Conservation (phyloP, 208 protist genomes). For the Acanthamoeba sp. region DNA sequence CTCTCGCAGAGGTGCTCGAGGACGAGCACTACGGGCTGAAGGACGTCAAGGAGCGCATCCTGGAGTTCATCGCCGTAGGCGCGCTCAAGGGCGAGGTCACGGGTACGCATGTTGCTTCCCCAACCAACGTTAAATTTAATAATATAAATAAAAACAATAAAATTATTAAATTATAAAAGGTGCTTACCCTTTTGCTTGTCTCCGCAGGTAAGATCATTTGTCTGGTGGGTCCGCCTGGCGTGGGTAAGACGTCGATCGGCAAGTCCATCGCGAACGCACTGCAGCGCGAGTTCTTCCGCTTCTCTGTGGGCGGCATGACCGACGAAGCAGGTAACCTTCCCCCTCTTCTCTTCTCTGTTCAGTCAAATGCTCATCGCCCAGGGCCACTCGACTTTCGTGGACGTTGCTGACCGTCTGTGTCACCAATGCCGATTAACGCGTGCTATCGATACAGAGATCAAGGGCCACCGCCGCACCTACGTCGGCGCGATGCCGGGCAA, state of each 20-base stretch:
- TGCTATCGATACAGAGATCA: slow-evolving; percentile 88
- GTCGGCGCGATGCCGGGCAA: slow-evolving; percentile 94
- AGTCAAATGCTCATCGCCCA: no score
- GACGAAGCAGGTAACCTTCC: slow-evolving; percentile 82
- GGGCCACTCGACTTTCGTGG: no score
- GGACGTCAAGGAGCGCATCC: slow-evolving; percentile 93
- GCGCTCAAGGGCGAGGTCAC: slow-evolving; percentile 79
- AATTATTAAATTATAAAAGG: no score
- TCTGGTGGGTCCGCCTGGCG: slow-evolving; percentile 91
- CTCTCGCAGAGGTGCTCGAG: slow-evolving; percentile 80
- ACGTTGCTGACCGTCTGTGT: no score
- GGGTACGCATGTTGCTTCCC: no score
- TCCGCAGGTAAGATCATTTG: slow-evolving; percentile 91
- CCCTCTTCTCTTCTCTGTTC: not conserved
- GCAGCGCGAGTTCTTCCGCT: slow-evolving; percentile 89
- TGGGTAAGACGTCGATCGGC: slow-evolving; percentile 91
- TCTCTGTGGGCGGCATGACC: slow-evolving; percentile 93
- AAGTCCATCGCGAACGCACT: slow-evolving; percentile 89
- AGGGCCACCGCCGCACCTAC: slow-evolving; percentile 91
- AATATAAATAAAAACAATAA: no score
- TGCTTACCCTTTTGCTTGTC: not conserved
- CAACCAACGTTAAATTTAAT: no score
- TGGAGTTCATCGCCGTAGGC: slow-evolving; percentile 93
- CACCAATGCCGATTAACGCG: no score
- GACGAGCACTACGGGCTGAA: slow-evolving; percentile 92